These are phyloP conservation scores for Starmerella sp. DNA, from an alignment of 805 yeast species.

Conservation along the genomic window DNA sequence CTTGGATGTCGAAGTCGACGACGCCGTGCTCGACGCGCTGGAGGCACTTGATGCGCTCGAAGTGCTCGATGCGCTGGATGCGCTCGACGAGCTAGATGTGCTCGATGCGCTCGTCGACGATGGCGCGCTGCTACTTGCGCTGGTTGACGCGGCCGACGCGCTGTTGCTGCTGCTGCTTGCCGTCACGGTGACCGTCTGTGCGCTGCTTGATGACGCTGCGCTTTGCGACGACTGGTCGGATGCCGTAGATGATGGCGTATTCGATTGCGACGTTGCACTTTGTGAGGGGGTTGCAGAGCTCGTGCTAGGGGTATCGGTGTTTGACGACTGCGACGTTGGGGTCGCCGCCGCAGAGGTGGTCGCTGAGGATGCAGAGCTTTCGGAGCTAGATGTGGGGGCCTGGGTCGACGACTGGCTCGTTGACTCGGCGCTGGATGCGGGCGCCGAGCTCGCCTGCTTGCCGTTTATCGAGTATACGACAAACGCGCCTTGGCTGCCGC, in stretches of 20 bases:
- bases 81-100: slow-evolving; percentile 15
- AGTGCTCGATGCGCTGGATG: neutral
- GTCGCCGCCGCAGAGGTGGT: neutral
- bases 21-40: neutral
- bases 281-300: neutral
- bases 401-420: slow-evolving; percentile 22
- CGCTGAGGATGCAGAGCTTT: neutral
- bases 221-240: neutral
- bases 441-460: slow-evolving; percentile 19
- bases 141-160: neutral
- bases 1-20: neutral
- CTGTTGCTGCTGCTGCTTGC: neutral
- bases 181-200: neutral
- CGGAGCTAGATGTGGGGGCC: slow-evolving; percentile 13
- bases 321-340: neutral
- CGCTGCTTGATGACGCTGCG: neutral
- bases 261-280: slow-evolving; percentile 6
- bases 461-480: slow-evolving; percentile 24
- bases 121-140: too few relatives aligned
- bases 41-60: neutral
- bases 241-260: neutral
- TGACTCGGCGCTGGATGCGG: slow-evolving; percentile 24
- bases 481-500: slow-evolving; percentile 50
- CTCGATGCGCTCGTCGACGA: neutral
- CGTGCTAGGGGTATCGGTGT: neutral